Percentiles rank a stretch among this genome's conserved stretches.
phyloP scores from a whole-genome alignment of 2,329 filamentous ascomycete genomes.

The Rhynchosporium graminicola region DNA sequence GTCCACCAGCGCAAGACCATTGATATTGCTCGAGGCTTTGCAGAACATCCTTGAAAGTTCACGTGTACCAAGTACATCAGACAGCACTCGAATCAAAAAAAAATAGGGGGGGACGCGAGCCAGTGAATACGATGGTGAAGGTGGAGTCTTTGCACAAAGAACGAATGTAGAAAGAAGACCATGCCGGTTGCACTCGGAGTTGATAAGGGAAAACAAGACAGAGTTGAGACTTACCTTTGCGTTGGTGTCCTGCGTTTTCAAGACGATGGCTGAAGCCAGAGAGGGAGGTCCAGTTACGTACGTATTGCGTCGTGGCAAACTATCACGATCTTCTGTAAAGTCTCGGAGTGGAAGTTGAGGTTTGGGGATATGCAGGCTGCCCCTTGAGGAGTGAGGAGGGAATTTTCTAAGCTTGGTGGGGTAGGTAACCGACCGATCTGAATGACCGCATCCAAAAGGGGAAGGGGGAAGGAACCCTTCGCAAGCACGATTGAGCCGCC shows the following conservation, averaged over 20 bases:
- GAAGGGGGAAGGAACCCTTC: too few species aligned
- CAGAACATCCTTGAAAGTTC: background rate
- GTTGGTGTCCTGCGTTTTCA: background rate
- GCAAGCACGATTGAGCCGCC: too few species aligned
- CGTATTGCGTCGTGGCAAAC: background rate
- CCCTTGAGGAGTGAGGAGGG: too few species aligned
- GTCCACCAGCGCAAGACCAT: too few species aligned
- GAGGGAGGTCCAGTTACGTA: background rate
- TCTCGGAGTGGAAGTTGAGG: background rate
- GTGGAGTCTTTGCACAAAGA: background rate
- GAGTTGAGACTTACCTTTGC: background rate
- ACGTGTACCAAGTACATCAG: background rate
- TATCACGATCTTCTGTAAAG: background rate
- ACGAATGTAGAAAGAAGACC: background rate
- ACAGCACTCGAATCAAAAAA: background rate
- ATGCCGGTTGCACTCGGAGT: background rate
- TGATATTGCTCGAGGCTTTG: too few species aligned
- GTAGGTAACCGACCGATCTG: too few species aligned
- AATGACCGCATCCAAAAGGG: too few species aligned
- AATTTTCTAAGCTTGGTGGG: too few species aligned
- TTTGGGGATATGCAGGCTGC: too few species aligned
- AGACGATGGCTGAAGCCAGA: background rate
- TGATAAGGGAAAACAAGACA: background rate
- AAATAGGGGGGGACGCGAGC: background rate
- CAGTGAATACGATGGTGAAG: background rate